Evolutionary conservation across 2,329 filamentous ascomycete genomes (phyloP).

Genomic region (Bimuria novae-zelandiae): DNA sequence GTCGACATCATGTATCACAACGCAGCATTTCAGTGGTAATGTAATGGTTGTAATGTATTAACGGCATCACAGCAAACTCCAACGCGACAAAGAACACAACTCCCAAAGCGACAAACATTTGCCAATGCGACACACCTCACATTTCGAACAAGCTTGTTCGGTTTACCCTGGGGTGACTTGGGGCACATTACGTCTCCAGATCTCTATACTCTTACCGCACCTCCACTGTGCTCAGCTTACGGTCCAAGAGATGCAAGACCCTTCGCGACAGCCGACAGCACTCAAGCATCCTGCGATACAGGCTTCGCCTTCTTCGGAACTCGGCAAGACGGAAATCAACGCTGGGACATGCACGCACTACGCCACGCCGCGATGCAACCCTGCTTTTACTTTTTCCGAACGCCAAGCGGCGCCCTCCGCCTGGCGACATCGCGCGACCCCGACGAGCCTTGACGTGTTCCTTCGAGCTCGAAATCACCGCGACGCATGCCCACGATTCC

Average conservation of each 20-base stretch:
- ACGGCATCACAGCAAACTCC: no score
- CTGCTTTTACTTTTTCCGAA: conserved; percentile 5
- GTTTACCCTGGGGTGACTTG: no score
- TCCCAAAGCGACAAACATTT: conserved; percentile 25
- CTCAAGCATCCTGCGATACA: no score
- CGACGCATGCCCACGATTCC: background rate
- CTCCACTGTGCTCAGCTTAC: no score
- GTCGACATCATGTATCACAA: background rate
- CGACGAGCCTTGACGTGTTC: background rate
- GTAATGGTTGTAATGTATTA: background rate
- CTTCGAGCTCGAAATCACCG: background rate
- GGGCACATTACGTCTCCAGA: no score
- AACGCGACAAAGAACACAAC: conserved; percentile 8
- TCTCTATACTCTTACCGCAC: no score
- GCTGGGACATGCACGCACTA: background rate
- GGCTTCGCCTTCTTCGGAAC: no score
- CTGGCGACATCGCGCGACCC: conserved; percentile 1
- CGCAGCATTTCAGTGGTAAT: background rate
- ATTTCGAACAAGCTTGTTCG: no score
- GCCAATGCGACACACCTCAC: background rate
- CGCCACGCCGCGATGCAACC: conserved; percentile 9
- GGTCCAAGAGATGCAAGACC: no score
- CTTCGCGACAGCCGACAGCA: no score
- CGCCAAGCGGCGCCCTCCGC: conserved; percentile 14
- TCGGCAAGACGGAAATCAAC: no score